Evolutionary conservation across 2,329 filamentous ascomycete genomes (phyloP), one percentile per base, ranked within the genome.

Genomic region (Aspergillus jensenii): DNA sequence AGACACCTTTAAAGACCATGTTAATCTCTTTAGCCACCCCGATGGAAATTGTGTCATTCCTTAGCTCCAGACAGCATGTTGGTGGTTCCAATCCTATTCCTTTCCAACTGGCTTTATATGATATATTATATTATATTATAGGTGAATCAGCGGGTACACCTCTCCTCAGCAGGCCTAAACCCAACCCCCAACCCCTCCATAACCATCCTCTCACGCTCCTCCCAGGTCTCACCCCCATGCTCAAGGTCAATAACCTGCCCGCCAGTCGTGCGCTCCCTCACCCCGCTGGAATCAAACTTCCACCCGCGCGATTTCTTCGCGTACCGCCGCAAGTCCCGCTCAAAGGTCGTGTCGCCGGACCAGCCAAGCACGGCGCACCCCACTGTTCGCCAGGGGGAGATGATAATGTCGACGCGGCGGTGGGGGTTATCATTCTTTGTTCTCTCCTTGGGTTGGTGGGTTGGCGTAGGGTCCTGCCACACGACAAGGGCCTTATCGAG

Each of bases 401-500:
- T 81, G 64, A 98, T 93, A 58, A 98, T 96, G 70, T 98, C 93
- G 1, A 98, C 93, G 46, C 93, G 83, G 19, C 92, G 85, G 70
- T 96, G 93, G 1, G 84, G 82, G 65, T 91, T 91, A 65, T 27
- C 52, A 21, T 46, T 52, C 12, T 31, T 55, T 17, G 39, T 50
- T 25, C 61, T 57, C 2, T 59, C 35, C n/a, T 53, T 35, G 41
- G 15, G 14, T 21, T 15, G 44, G 6, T 46, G 15, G 19, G 12
- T 25, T 15, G 6, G 25, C 6, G 25, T 9, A 14, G 88, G 88
- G 67, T 92, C 81, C 70, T 96, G 90, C 93, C 93, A 98, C 0
- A 97, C 91, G 1, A 97, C 89, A 52, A 98, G 78, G 0, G 92
- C 92, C 73, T 97, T 97, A 73, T 98, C 93, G 1, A 98, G 81